Evolutionary conservation across 2,329 filamentous ascomycete species (phyloP), one percentile per base, ranked within the genome.

Genomic region (Graphilbum ipis-grandicollis): DNA sequence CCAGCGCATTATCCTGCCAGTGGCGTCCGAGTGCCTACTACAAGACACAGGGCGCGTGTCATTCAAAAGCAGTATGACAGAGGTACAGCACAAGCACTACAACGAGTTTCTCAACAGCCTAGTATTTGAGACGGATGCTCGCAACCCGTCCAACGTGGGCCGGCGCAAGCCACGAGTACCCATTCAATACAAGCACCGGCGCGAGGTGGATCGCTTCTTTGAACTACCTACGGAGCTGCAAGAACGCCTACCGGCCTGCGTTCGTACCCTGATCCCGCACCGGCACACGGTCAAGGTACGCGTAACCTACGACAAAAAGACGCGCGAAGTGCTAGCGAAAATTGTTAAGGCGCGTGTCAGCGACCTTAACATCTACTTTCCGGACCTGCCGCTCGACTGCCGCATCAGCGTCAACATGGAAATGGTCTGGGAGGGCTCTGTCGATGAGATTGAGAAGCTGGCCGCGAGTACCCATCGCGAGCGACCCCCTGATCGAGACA

Each of bases 391-490:
- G 3, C 81, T 94, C 50, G 90, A 98, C 56, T 93, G 85, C 57
- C 81, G 90, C 10, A 77, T 98, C 46, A 93, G 84, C 48, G 75
- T 98, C 50, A 96, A 93, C 51, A 68, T 98, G 2, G 92, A 98
- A 71, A 85, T 92, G 71, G 70, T 78, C 37, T 93, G 77, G 62
- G 68, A 84, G 4, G 83, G 85, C 2, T 49, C 80, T 0, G 63
- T 74, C 4, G 61, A 69, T 29, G 68, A 72, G 41, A 53, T 75
- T 13, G 63, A 70, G 46, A 50, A 54, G 19, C 39, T 57, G 36
- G 49, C 41, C 34, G 54, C 48, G 31, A 48, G 52, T 44, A 37
- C 56, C 46, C 44, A 55, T 38, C 45, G 63, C 50, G 49, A 60
- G 50, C 48, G 50, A 21, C 54, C 56, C 45, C 59, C 66, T 7